Percentiles rank a stretch among this genome's conserved stretches.
Conservation (phyloP, 148 eudicot species). For the Vaccinium myrtillus region DNA sequence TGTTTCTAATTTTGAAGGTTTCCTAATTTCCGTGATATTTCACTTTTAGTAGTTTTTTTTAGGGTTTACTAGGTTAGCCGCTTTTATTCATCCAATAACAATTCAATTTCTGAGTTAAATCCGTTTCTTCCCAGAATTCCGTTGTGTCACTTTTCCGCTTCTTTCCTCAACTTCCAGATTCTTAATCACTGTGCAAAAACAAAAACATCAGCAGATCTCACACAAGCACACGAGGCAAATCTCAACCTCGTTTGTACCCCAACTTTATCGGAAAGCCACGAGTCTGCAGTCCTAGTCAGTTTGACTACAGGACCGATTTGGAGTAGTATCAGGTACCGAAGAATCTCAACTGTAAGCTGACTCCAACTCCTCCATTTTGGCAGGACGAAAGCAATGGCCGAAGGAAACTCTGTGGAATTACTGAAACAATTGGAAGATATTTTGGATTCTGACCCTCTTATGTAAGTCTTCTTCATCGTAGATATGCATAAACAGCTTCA, state of each 20-base stretch:
- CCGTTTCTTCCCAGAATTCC: too few species aligned
- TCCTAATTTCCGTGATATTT: too few species aligned
- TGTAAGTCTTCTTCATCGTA: constrained; percentile 13
- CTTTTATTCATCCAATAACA: too few species aligned
- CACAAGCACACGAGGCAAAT: background rate
- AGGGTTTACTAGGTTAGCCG: too few species aligned
- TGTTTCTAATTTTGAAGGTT: too few species aligned
- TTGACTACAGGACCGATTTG: background rate
- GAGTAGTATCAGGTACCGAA: background rate
- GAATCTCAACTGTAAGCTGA: background rate
- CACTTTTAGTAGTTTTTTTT: too few species aligned
- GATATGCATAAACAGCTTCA: background rate
- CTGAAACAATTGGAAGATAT: constrained; percentile 37
- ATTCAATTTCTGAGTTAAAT: too few species aligned
- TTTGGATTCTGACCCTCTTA: constrained; percentile 48
- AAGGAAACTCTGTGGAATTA: constrained; percentile 26
- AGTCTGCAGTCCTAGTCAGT: background rate
- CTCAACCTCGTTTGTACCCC: background rate
- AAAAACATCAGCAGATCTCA: too few species aligned
- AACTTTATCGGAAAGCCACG: background rate
- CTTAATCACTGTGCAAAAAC: background rate
- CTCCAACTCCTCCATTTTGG: background rate
- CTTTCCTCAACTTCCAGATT: too few species aligned
- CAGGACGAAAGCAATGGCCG: constrained; percentile 15
- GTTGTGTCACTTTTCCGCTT: too few species aligned